Evolutionary conservation across 768 basidiomycete species (phyloP).

Genomic region (Thelephora ganbajun): DNA sequence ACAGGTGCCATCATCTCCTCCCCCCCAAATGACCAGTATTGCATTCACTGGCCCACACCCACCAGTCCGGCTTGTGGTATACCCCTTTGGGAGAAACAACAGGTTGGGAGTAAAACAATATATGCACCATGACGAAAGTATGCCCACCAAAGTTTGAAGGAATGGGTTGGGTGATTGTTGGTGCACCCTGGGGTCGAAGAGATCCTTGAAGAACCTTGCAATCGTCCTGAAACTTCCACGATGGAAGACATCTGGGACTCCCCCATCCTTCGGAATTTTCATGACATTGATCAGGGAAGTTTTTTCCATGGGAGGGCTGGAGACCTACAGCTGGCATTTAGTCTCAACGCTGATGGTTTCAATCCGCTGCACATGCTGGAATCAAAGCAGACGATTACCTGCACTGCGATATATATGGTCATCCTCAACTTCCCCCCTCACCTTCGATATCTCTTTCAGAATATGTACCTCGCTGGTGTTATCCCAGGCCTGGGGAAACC

Average conservation of each 20-base stretch:
- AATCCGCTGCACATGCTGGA: no score
- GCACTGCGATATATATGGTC: constrained; percentile 11
- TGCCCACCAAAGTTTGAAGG: constrained; percentile 14
- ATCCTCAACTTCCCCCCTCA: constrained; percentile 15
- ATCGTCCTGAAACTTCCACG: no score
- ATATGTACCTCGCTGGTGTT: no score
- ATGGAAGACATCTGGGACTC: constrained; percentile 16
- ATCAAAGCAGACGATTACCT: constrained; percentile 3
- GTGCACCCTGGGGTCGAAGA: constrained; percentile 15
- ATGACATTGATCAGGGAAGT: constrained; percentile 13
- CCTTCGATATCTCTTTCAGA: constrained; percentile 9
- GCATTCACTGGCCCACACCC: neutral
- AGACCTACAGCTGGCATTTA: constrained; percentile 3
- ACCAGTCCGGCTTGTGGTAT: neutral
- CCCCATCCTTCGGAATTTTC: constrained; percentile 12
- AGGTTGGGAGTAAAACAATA: neutral
- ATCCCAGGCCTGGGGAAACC: constrained; percentile 13
- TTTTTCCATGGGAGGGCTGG: constrained; percentile 7
- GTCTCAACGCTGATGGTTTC: constrained; percentile 8
- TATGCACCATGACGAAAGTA: constrained; percentile 8
- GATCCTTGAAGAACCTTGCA: constrained; percentile 7
- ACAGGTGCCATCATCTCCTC: neutral
- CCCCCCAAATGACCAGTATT: neutral
- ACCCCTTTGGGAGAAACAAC: neutral
- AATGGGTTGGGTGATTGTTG: constrained; percentile 17